These are phyloP conservation scores for Saprolegnia diclina DNA, from an alignment of 352 stramenopile species.

Conservation along the genomic window DNA sequence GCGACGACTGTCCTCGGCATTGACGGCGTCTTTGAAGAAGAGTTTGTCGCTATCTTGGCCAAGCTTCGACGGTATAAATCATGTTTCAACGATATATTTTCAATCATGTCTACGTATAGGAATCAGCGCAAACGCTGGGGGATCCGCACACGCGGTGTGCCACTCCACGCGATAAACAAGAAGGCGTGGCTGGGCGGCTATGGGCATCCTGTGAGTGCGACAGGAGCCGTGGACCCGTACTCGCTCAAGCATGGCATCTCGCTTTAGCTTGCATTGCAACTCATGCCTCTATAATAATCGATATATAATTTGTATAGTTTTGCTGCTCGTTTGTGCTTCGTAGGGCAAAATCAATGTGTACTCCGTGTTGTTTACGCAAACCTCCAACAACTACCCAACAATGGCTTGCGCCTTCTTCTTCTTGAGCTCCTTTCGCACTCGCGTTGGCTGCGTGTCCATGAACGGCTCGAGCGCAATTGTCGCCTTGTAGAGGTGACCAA, in stretches of 20 bases:
- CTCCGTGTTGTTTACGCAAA: not conserved
- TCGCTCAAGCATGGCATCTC: slow-evolving; percentile 20
- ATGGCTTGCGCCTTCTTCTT: not conserved
- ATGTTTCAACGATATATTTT: not conserved
- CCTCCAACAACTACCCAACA: not conserved
- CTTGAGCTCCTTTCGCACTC: slow-evolving; percentile 11
- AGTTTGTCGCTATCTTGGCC: slow-evolving; percentile 18
- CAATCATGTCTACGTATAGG: not conserved
- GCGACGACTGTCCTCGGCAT: slow-evolving; percentile 21
- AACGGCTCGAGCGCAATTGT: slow-evolving; percentile 19
- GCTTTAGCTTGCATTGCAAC: not conserved
- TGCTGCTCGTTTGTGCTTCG: too few species aligned
- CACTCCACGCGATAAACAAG: not conserved
- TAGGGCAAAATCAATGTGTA: too few species aligned
- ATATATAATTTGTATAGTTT: too few species aligned
- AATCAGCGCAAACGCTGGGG: slow-evolving; percentile 14
- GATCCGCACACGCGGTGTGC: slow-evolving; percentile 20
- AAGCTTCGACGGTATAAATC: slow-evolving; percentile 2
- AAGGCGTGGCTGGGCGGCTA: slow-evolving; percentile 11
- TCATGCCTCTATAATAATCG: too few species aligned
- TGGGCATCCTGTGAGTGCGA: not conserved
- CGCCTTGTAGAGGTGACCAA: slow-evolving; percentile 20
- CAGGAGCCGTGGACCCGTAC: not conserved
- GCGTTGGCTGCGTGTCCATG: slow-evolving; percentile 26
- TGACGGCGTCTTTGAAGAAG: slow-evolving; percentile 27